These are phyloP conservation scores for Gymnopilus junonius DNA, from an alignment of 768 basidiomycete genomes.

Conservation along the genomic window DNA sequence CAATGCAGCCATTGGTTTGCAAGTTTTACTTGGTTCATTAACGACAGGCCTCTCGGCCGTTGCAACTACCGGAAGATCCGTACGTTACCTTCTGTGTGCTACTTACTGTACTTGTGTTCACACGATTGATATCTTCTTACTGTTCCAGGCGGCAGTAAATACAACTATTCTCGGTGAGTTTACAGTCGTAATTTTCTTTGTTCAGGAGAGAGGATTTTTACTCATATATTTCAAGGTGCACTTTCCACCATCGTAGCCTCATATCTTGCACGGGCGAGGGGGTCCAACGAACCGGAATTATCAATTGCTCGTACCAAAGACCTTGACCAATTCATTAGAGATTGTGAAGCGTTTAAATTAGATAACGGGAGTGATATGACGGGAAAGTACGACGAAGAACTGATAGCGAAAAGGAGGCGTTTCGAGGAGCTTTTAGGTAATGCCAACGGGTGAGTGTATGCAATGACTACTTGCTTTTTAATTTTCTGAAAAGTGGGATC, in stretches of 20 bases:
- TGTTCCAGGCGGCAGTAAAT: slow-evolving; percentile 35
- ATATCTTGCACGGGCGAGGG: slow-evolving; percentile 70
- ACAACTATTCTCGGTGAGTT: slow-evolving; percentile 40
- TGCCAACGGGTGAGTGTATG: slow-evolving; percentile 26
- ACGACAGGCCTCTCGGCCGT: slow-evolving; percentile 65
- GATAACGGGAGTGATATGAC: slow-evolving; percentile 52
- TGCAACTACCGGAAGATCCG: slow-evolving; percentile 43
- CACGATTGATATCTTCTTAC: background rate
- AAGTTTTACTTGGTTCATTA: slow-evolving; percentile 68
- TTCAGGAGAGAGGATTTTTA: background rate
- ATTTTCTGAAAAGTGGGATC: background rate
- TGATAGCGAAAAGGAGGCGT: slow-evolving; percentile 19
- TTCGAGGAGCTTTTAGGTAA: slow-evolving; percentile 37
- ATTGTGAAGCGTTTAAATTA: slow-evolving; percentile 55
- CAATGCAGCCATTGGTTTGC: slow-evolving; percentile 59
- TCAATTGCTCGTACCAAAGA: slow-evolving; percentile 58
- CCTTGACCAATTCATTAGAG: slow-evolving; percentile 68
- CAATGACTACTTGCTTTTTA: background rate
- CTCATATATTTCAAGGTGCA: slow-evolving; percentile 45
- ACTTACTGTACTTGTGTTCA: background rate
- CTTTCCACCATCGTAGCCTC: slow-evolving; percentile 69
- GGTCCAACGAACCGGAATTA: slow-evolving; percentile 69
- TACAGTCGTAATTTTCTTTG: background rate
- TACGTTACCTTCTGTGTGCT: slow-evolving; percentile 20
- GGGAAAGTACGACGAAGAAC: slow-evolving; percentile 34